Conservation (phyloP, 2,329 filamentous ascomycete species). For the Colletotrichum endophyticum region DNA sequence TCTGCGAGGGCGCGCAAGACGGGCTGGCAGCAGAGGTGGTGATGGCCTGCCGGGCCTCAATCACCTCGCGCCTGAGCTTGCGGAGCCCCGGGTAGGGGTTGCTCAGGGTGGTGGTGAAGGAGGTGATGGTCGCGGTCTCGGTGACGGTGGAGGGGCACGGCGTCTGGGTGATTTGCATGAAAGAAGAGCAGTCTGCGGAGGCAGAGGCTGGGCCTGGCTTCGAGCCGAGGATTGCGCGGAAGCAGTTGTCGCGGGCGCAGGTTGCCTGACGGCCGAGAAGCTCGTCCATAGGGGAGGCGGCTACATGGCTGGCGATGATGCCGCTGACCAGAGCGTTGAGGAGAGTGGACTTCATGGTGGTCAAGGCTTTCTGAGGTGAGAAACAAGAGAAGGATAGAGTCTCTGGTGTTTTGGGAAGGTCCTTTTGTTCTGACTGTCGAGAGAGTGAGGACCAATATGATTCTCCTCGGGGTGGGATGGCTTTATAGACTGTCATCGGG, state of each 20-base stretch:
- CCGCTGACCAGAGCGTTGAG: background rate
- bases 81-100: background rate
- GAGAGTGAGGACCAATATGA: background rate
- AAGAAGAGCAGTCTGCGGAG: background rate
- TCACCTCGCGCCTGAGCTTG: background rate
- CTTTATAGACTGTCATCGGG: background rate
- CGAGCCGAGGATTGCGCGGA: background rate
- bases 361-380: background rate
- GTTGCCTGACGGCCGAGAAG: background rate
- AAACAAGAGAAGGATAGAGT: background rate
- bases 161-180: background rate
- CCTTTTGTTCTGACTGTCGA: background rate
- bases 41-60: background rate
- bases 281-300: conserved; percentile 1
- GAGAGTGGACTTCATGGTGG: background rate
- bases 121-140: background rate
- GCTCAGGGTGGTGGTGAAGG: background rate
- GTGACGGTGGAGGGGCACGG: background rate
- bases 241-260: conserved; percentile 4
- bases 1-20: background rate
- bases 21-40: background rate
- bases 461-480: background rate
- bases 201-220: background rate
- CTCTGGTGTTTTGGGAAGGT: background rate
- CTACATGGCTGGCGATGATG: background rate